Evolutionary conservation across 257 asterid species (phyloP), one percentile per base, ranked within the genome.

Genomic region (Nicotiana tomentosiformis): DNA sequence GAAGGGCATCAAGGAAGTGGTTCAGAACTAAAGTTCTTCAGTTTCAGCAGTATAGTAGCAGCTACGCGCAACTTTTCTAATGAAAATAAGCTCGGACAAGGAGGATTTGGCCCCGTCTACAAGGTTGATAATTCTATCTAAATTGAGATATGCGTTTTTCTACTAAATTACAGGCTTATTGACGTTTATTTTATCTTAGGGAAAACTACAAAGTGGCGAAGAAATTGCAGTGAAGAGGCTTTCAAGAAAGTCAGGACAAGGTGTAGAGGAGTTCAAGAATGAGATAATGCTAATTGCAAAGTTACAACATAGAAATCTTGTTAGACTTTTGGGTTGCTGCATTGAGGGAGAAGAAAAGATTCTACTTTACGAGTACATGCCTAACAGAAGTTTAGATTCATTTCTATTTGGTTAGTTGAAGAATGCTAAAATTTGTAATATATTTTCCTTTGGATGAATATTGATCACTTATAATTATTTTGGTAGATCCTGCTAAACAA

Each of bases 31-130:
- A 69, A 90, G 12, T 83, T 90, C 87, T 90, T 83, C 90, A 90
- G 83, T 81, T 92, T 93, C 88, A 83, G 78, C 82, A 55, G 80
- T 79, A 83, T 95, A 43, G 93, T 88, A 58, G 87, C 86, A n/a
- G 97, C 98, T n/a, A 92, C 99, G 1, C 67, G 86, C 81, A 88
- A 92, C 78, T 95, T 95, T 81, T 88, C 97, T 2, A 12, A 83
- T 33, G 81, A 68, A 82, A 93, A 92, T 77, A 91, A 90, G 87
- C 97, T 95, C 3, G 99, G 99, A 72, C 91, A 92, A 57, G 99
- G 99, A 57, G 99, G 99, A 85, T 95, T 93, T 70, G 99, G 98
- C 26, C 92, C 68, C 86, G 99, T 95, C 53, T 95, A 93, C 87
- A 91, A 87, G 90, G 99, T 95, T 83, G 49, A 5, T 7, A 29